Base-by-base conservation (phyloP, 495 filamentous ascomycete species). In the Wilcoxina mikolae region DNA sequence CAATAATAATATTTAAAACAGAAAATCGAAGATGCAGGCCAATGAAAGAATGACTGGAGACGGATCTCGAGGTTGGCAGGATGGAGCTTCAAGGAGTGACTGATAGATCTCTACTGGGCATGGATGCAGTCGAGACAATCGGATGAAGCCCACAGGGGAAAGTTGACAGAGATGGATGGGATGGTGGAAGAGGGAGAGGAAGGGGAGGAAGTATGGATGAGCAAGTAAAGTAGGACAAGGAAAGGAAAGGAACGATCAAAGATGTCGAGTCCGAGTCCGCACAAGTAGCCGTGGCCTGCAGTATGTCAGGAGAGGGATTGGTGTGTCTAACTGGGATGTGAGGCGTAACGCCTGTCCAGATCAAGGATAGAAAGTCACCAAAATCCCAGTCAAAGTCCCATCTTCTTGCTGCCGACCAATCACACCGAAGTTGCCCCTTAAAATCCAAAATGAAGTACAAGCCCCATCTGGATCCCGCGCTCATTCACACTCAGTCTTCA, bases 31-130 rank as follows among this genome's bases (percentile, higher is more conserved):
- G 15, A 39, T 39, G 15, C 3, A 39, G 20, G 35, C 35, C 15
- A 39, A 18, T 39, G 15, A 39, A 39, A 15, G 35, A 39, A 39
- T 39, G 35, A 39, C 35, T 2, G 35, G 20, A 18, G 20, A 12
- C 12, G 15, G 35, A 39, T 39, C 35, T 39, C 35, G 35, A 39
- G 12, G 35, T 39, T 39, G 35, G 20, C 35, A 18, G 20, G 15
- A 18, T 50, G 49, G 44, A 55, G 33, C 50, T 24, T 24, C 54
- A 60, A 62, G 27, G 60, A 62, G 55, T 62, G 60, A 62, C 60
- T 62, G 60, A 52, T 62, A 51, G 55, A 61, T 54, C 27, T 51
- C 53, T 48, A 53, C 59, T 39, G 44, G 48, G 51, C 26, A 15
- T 18, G 35, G 15, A 39, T 18, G 35, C 35, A 39, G 35, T 18